Percentiles rank a stretch among this genome's conserved stretches.
Conservation (phyloP, 495 filamentous ascomycete species). For the Neurospora tetraspora region DNA sequence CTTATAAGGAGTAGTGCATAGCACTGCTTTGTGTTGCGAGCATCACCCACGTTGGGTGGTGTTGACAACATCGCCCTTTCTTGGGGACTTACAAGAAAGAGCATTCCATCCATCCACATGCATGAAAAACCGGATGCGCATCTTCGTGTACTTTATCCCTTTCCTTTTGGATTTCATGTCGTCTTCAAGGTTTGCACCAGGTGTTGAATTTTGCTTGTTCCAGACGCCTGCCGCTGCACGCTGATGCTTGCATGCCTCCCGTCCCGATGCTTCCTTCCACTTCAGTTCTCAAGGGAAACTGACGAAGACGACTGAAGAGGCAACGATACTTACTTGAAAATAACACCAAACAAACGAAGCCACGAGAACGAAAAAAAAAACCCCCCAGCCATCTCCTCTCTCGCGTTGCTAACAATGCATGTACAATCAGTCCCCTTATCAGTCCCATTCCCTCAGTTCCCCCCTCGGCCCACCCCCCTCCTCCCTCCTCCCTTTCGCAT, state of each 20-base stretch:
- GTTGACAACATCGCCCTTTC: background rate
- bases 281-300: background rate
- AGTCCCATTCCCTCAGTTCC: too few species aligned
- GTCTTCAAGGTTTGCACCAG: background rate
- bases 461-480: too few species aligned
- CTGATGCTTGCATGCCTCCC: background rate
- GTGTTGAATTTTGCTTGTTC: background rate
- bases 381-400: background rate
- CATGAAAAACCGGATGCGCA: too few species aligned
- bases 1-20: background rate
- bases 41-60: background rate
- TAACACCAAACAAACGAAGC: background rate
- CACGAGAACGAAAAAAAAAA: background rate
- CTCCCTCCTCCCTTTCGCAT: background rate
- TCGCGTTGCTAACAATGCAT: background rate
- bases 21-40: background rate
- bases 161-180: too few species aligned
- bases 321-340: background rate
- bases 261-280: background rate
- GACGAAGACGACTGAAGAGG: background rate
- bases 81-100: background rate
- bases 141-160: too few species aligned
- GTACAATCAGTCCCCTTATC: too few species aligned
- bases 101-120: background rate
- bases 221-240: background rate